Base-by-base conservation (phyloP, 202 grass and related monocot genomes). In the Schoenoplectus tabernaemontani region DNA sequence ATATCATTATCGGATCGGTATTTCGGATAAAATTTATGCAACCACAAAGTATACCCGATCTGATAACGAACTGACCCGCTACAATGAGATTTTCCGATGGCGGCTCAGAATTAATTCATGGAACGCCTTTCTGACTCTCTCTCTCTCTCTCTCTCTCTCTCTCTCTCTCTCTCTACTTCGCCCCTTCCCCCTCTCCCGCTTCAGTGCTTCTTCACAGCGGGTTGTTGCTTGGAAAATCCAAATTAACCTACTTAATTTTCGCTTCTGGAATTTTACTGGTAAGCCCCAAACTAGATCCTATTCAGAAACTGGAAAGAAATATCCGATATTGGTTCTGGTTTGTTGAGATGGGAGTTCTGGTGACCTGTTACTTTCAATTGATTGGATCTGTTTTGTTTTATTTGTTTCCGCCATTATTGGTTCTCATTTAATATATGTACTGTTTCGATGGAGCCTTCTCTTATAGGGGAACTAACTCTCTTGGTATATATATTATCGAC, bases 361-460 rank as follows among this genome's bases (percentile, higher is more conserved):
- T 78, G 54, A 41, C 30, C n/a, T 78, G 76, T 78, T 78, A 41
- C 34, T 78, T 60, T 78, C 76, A 61, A 78, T 43, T 41, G 36
- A 61, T 44, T 20, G 56, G 6, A 38, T 57, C 57, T 41, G 4
- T 61, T 56, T 77, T 77, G 41, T 33, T 75, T 75, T 53, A 30
- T 72, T 77, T 38, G 28, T 57, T 54, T 34, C 39, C 34, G 19
- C 64, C 44, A 69, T 69, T 69, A 69, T 70, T 44, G 13, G 38
- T 44, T 57, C 51, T 7, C 32, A 37, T 44, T 60, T 78, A 19
- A 30, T 24, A 20, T 12, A 78, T 24, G 75, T 39, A 43, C 24
- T 43, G 54, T 42, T 20, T 43, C 0, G 20, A 15, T 78, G 51
- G 51, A 17, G n/a, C 33, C 75, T 78, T 60, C 33, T 22, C 19